Conservation (phyloP, 495 filamentous ascomycete genomes). For the Chaetomium fimeti region DNA sequence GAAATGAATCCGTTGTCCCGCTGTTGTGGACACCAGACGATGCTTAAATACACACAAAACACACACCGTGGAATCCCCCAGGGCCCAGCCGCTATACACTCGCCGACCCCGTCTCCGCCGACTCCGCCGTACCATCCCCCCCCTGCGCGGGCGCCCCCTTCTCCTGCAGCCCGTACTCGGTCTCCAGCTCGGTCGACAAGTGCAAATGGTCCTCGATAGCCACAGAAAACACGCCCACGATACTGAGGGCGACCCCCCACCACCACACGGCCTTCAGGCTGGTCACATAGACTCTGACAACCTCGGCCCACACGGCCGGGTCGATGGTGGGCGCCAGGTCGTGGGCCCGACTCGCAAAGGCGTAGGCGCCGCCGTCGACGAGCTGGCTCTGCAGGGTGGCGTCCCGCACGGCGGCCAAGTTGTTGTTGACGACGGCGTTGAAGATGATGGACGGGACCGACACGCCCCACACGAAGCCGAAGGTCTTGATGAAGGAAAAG, state of each 20-base stretch:
- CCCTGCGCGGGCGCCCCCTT: neutral
- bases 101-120: too few species aligned
- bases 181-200: slow-evolving; percentile 35
- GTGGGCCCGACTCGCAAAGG: neutral
- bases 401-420: slow-evolving; percentile 27
- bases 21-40: too few species aligned
- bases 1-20: too few species aligned
- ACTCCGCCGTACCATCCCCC: too few species aligned
- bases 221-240: slow-evolving; percentile 26
- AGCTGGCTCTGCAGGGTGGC: slow-evolving; percentile 1
- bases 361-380: slow-evolving; percentile 11
- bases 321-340: slow-evolving; percentile 5
- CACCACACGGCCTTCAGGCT: slow-evolving; percentile 30
- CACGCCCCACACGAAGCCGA: slow-evolving; percentile 49
- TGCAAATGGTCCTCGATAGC: slow-evolving; percentile 32
- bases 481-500: slow-evolving; percentile 44
- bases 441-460: slow-evolving; percentile 24
- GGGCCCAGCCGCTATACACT: too few species aligned
- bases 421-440: slow-evolving; percentile 20
- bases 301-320: slow-evolving; percentile 18
- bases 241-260: slow-evolving; percentile 29
- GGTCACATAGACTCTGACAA: slow-evolving; percentile 29
- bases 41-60: too few species aligned
- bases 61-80: too few species aligned
- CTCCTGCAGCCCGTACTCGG: slow-evolving; percentile 33